Percentiles rank a stretch among this genome's conserved stretches.
Evolutionary conservation across 441 rosid species (phyloP).

Genomic region (Macaranga tanarius): DNA sequence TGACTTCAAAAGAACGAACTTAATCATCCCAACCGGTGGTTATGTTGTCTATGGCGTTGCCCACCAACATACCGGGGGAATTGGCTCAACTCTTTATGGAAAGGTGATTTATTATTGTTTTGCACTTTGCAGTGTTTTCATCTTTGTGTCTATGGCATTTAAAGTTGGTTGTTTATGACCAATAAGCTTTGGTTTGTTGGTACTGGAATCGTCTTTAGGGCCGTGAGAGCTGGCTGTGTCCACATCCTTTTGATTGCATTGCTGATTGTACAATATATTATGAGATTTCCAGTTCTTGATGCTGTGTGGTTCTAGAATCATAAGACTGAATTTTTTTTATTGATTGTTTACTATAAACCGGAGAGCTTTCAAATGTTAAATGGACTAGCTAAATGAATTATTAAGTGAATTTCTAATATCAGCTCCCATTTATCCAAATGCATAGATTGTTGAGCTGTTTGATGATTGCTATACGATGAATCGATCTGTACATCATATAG

Average conservation of each 20-base stretch:
- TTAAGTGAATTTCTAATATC: not conserved
- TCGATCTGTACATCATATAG: not conserved
- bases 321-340: not conserved
- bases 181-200: too few species aligned
- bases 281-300: not conserved
- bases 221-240: too few species aligned
- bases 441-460: not conserved
- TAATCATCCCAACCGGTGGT: conserved; percentile 64
- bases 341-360: too few species aligned
- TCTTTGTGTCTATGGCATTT: not conserved
- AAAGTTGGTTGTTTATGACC: not conserved
- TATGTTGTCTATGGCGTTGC: conserved; percentile 74
- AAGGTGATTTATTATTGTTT: conserved; percentile 43
- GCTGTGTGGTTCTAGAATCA: not conserved
- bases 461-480: not conserved
- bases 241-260: not conserved
- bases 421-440: not conserved
- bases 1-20: conserved; percentile 48
- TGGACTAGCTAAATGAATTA: not conserved
- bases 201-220: too few species aligned
- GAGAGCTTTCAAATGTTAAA: not conserved
- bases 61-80: conserved; percentile 77
- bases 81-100: conserved; percentile 63
- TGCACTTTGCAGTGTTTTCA: not conserved
- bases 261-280: not conserved